Base-by-base conservation (phyloP, 1,139 yeast species). In the Hyphopichia pseudoburtonii region DNA sequence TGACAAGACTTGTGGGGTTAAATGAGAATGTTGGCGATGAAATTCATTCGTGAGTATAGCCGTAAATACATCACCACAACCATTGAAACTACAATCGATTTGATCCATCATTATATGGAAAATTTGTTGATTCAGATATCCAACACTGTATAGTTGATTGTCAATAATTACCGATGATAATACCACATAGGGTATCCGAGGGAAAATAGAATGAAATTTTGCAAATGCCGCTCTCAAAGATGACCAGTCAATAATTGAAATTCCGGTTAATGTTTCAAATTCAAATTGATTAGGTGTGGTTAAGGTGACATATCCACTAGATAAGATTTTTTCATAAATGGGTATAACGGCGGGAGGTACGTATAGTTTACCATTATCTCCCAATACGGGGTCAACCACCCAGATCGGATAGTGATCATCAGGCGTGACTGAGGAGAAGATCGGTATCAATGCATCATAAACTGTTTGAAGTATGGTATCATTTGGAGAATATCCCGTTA, bases 401-500 rank as follows among this genome's bases (percentile, higher is more conserved):
- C 69, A 62, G 2, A 48, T 42, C 1, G 66, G 62, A n/a, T n/a
- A n/a, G n/a, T n/a, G n/a, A 19, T 26, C 23, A 9, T 31, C 28
- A 5, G 26, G 42, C 52, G 43, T 48, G 40, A 26, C 32, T 36
- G 27, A 47, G 47, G 33, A 51, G 30, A 51, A 42, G 3, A 41
- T 35, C 11, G 33, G 26, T 4, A 24, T 56, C 55, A 62, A 51
- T 29, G 79, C 70, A 17, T 64, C 57, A 31, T 73, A 74, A 1
- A 81, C 73, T 1, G 72, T 70, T 33, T 58, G 52, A 40, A 83
- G 66, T 1, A 78, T 73, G 24, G 63, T 72, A 2, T 75, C 77
- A 31, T 77, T 77, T 12, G 90, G 88, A 2, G 81, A 69, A 52
- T 87, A 87, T 0, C 95, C 95, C 0, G 89, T 80, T 37, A 86